Percentiles rank a stretch among this genome's conserved stretches.
phyloP scores from a whole-genome alignment of 1,284 basidiomycete genomes.

The Cryptococcus sp. region DNA sequence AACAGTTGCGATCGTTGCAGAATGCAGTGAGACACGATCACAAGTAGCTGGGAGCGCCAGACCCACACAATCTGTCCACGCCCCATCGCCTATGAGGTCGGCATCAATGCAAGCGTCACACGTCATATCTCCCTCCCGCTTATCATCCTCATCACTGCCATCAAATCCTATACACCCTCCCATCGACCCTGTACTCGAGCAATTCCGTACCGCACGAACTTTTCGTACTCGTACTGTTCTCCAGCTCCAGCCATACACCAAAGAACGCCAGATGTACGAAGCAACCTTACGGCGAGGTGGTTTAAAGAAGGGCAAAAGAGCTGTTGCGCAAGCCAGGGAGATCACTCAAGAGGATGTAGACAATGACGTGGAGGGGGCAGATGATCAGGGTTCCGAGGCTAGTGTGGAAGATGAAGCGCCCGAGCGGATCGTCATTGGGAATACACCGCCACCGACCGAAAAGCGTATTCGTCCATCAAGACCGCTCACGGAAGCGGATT shows the following conservation, averaged over 20 bases:
- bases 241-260: constrained; percentile 53
- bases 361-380: constrained; percentile 13
- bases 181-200: constrained; percentile 38
- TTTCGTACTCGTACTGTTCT: constrained; percentile 52
- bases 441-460: constrained; percentile 23
- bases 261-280: constrained; percentile 48
- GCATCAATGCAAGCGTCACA: constrained; percentile 8
- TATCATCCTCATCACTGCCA: not conserved
- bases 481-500: constrained; percentile 36
- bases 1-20: too few species aligned
- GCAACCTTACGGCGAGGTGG: constrained; percentile 43
- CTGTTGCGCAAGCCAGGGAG: constrained; percentile 25
- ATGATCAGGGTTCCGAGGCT: constrained; percentile 20
- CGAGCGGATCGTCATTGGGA: constrained; percentile 43
- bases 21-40: too few species aligned
- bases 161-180: constrained; percentile 13
- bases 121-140: not conserved
- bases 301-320: constrained; percentile 35
- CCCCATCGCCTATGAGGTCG: not conserved
- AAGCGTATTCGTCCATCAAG: constrained; percentile 14
- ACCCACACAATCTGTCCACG: too few species aligned
- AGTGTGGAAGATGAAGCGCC: constrained; percentile 17
- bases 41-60: too few species aligned
- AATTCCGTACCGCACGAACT: constrained; percentile 47
- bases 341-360: constrained; percentile 18